phyloP scores from a whole-genome alignment of 106 monocot genomes.

The Dendrobium chrysotoxum region DNA sequence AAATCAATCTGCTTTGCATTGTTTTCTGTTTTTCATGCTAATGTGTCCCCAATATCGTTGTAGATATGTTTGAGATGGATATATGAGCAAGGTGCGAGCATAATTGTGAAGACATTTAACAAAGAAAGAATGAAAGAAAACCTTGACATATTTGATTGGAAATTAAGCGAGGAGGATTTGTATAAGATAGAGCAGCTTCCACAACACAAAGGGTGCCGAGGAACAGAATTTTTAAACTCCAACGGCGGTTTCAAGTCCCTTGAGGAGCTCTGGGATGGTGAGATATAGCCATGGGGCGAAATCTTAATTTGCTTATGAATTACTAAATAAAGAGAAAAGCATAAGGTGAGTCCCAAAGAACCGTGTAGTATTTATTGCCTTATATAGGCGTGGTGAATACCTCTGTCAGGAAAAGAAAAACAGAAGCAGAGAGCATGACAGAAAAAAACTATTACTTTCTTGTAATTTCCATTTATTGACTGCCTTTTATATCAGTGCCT shows the following conservation, averaged over 20 bases:
- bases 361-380: too few species aligned
- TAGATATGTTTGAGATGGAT: conserved; percentile 43
- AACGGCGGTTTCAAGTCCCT: background rate
- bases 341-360: too few species aligned
- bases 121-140: conserved; percentile 41
- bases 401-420: too few species aligned
- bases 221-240: background rate
- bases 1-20: too few species aligned
- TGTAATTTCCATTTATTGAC: too few species aligned
- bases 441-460: too few species aligned
- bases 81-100: conserved; percentile 36
- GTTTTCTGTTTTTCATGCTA: too few species aligned
- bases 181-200: conserved; percentile 31
- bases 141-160: conserved; percentile 40
- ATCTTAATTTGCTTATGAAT: too few species aligned
- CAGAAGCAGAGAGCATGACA: too few species aligned
- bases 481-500: too few species aligned
- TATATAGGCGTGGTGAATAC: too few species aligned
- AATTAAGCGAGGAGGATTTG: conserved; percentile 30
- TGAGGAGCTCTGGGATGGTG: background rate
- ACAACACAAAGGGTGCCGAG: conserved; percentile 11
- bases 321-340: too few species aligned
- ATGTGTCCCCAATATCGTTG: background rate
- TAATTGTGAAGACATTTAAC: conserved; percentile 37
- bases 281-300: background rate